These are phyloP conservation scores for Thielaviopsis punctulata DNA, from an alignment of 2,329 filamentous ascomycete genomes.

Conservation along the genomic window DNA sequence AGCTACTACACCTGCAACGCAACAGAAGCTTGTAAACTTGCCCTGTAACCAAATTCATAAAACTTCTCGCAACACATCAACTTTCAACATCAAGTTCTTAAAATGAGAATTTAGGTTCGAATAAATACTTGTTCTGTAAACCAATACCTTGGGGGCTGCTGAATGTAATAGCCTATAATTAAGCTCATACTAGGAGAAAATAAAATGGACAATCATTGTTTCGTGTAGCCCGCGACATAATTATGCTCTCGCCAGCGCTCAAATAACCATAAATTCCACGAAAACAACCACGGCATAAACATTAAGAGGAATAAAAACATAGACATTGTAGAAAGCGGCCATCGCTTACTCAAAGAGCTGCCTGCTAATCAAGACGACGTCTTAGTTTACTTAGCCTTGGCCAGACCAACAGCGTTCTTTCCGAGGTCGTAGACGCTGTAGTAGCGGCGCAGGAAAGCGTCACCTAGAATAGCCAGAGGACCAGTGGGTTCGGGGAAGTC, in stretches of 20 bases:
- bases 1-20: neutral
- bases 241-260: neutral
- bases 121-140: neutral
- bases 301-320: neutral
- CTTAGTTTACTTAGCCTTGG: slow-evolving; percentile 48
- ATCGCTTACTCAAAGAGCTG: neutral
- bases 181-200: neutral
- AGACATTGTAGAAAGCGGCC: neutral
- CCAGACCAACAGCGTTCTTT: slow-evolving; percentile 75
- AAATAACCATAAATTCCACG: neutral
- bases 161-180: neutral
- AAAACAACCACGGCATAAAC: slow-evolving; percentile 1
- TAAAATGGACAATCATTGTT: neutral
- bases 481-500: slow-evolving; percentile 76
- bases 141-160: neutral
- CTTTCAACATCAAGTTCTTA: no score
- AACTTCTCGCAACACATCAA: no score
- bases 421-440: slow-evolving; percentile 96
- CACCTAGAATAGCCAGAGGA: slow-evolving; percentile 85
- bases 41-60: no score
- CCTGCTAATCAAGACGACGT: neutral
- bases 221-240: neutral
- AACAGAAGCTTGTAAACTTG: neutral
- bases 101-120: neutral
- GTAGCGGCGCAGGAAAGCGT: slow-evolving; percentile 68